phyloP scores from a whole-genome alignment of 495 filamentous ascomycete species.

The Trichoderma parareesei region DNA sequence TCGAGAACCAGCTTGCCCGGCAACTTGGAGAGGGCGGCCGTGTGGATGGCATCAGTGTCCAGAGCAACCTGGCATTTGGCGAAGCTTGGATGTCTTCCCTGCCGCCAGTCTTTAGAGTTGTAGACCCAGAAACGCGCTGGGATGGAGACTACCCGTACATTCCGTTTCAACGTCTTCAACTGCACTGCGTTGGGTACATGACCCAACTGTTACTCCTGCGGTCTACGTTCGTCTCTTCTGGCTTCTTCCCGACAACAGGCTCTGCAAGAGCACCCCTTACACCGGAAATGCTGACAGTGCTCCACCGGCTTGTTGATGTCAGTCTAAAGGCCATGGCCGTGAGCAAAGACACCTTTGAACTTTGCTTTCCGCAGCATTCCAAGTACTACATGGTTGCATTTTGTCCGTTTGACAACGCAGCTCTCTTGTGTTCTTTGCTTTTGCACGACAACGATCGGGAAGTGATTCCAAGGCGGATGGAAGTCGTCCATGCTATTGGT shows the following conservation, averaged over 20 bases:
- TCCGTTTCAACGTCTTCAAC: not conserved
- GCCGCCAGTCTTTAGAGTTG: not conserved
- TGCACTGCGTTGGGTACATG: not conserved
- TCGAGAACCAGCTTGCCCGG: not conserved
- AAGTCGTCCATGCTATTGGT: not conserved
- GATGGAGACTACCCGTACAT: not conserved
- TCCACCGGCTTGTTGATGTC: not conserved
- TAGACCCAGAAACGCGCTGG: not conserved
- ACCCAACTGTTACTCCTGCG: not conserved
- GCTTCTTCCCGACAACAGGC: not conserved
- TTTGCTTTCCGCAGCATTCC: not conserved
- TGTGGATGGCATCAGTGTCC: not conserved
- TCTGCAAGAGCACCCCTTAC: not conserved
- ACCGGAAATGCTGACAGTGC: not conserved
- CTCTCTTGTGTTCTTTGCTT: not conserved
- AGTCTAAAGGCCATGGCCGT: not conserved
- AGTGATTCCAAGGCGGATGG: not conserved
- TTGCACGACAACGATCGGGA: not conserved
- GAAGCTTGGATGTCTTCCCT: not conserved
- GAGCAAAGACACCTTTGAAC: constrained; percentile 3
- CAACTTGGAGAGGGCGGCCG: not conserved
- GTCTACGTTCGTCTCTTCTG: not conserved
- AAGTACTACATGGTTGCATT: not conserved
- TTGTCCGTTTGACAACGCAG: not conserved
- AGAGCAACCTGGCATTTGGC: not conserved